phyloP scores from a whole-genome alignment of 2,329 filamentous ascomycete species.

The Verticillium dahliae region DNA sequence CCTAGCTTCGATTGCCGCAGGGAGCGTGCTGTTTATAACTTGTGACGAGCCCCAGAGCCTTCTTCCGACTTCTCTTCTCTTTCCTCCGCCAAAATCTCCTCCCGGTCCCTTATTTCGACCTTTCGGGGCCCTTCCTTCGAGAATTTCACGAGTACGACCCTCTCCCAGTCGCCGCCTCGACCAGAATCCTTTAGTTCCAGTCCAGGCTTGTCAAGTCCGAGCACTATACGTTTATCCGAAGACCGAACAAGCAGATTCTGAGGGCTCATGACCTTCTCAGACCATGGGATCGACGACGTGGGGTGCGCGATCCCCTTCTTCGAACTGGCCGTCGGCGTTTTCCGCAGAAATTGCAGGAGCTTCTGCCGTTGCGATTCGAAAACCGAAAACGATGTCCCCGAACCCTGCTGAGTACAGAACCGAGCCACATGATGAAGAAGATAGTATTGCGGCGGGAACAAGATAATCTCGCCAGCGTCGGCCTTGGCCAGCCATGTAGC shows the following conservation, averaged over 20 bases:
- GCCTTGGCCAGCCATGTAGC: conserved; percentile 63
- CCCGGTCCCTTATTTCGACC: conserved; percentile 44
- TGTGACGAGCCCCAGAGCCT: background rate
- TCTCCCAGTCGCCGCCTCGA: conserved; percentile 50
- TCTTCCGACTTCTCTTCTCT: conserved; percentile 16
- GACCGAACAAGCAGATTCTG: conserved; percentile 35
- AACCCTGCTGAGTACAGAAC: conserved; percentile 34
- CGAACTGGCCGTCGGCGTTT: conserved; percentile 33
- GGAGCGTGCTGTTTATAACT: background rate
- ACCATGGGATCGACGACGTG: conserved; percentile 45
- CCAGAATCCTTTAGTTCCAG: conserved; percentile 41
- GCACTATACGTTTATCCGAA: conserved; percentile 39
- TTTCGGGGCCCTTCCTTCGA: conserved; percentile 41
- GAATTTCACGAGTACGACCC: conserved; percentile 52
- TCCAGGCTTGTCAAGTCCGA: conserved; percentile 53
- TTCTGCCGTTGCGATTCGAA: conserved; percentile 42
- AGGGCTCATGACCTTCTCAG: conserved; percentile 56
- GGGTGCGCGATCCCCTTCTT: conserved; percentile 29
- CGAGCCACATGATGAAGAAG: conserved; percentile 54
- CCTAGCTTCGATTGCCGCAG: background rate
- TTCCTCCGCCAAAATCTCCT: conserved; percentile 42
- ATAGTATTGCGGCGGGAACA: conserved; percentile 88
- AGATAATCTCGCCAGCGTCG: conserved; percentile 59
- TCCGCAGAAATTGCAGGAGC: conserved; percentile 47
- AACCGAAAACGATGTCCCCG: conserved; percentile 19